Evolutionary conservation across 345 rosid genomes (phyloP).

Genomic region (Carallia pectinifolia): DNA sequence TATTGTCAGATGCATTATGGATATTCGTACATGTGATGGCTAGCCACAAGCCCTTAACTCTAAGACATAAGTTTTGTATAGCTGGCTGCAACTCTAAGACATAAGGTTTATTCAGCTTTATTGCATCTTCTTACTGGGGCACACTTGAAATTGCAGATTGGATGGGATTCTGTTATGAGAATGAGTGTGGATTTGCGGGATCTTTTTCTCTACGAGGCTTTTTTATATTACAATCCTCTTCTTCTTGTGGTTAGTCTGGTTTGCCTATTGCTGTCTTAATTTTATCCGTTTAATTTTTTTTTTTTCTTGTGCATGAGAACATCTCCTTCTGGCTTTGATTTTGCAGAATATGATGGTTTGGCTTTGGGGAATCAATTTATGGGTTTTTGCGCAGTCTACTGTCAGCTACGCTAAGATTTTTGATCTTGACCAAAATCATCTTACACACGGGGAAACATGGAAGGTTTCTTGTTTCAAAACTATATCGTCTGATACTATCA

Average conservation of each 20-base stretch:
- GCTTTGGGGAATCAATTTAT: slow-evolving; percentile 95
- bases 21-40: slow-evolving; percentile 1
- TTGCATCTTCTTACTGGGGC: slow-evolving; percentile 5
- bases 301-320: slow-evolving; percentile 4
- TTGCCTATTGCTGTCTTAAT: background rate
- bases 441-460: slow-evolving; percentile 88
- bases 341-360: slow-evolving; percentile 90
- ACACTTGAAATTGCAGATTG: slow-evolving; percentile 51
- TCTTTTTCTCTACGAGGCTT: slow-evolving; percentile 86
- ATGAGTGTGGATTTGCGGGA: slow-evolving; percentile 83
- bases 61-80: slow-evolving; percentile 7
- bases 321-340: slow-evolving; percentile 21
- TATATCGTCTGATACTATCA: background rate
- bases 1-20: background rate
- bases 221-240: slow-evolving; percentile 94
- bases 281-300: background rate
- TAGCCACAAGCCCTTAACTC: background rate
- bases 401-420: slow-evolving; percentile 76
- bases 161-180: slow-evolving; percentile 94
- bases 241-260: slow-evolving; percentile 79
- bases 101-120: slow-evolving; percentile 1
- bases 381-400: slow-evolving; percentile 80
- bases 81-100: background rate
- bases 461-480: slow-evolving; percentile 53
- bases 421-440: slow-evolving; percentile 83